Evolutionary conservation across 306 rosid genomes (phyloP), one percentile per base, ranked within the genome.

Genomic region (Begonia loranthoides): DNA sequence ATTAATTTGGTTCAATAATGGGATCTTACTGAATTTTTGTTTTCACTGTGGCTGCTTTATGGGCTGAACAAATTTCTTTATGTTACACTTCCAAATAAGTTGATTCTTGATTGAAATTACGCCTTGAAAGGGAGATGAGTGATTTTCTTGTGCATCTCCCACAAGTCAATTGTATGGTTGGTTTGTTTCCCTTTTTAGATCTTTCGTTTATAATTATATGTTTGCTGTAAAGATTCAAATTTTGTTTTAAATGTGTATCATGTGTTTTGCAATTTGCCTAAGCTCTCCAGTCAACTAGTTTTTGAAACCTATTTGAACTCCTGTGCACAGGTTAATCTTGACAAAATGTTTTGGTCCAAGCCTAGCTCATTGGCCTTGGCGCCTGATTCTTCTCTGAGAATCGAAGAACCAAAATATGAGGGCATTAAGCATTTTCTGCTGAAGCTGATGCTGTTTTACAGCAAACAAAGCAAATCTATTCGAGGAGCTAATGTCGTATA

Each of bases 381-480:
- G 0, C 60, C 1, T 9, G 82, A 84, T 13, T 92, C 99, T 0
- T 80, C 87, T 2, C 57, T 71, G 55, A 76, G 94, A 77, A 63
- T 80, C 24, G 84, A 86, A 15, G 96, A 92, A 69, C 99, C 94
- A 38, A 53, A 80, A 16, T 83, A 66, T 24, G 74, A 56, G 72
- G 94, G 99, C 10, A 17, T 92, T 53, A 86, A 76, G 69, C 94
- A 61, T 59, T 41, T 79, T 51, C 12, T 86, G 12, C 68, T 92
- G 54, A 80, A 55, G 50, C 50, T 92, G 60, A 62, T 83, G 92
- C 17, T 86, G 64, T 92, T 86, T 69, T 92, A 86, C 64, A 80
- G 94, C 66, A 80, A 86, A 63, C 99, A 92, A 71, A 86, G 96
- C 80, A 80, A 43, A 73, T 83, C 92, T 11, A 86, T 92, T 74